These are phyloP conservation scores for Solanum arcanum DNA, from an alignment of 257 asterid genomes.

Conservation along the genomic window DNA sequence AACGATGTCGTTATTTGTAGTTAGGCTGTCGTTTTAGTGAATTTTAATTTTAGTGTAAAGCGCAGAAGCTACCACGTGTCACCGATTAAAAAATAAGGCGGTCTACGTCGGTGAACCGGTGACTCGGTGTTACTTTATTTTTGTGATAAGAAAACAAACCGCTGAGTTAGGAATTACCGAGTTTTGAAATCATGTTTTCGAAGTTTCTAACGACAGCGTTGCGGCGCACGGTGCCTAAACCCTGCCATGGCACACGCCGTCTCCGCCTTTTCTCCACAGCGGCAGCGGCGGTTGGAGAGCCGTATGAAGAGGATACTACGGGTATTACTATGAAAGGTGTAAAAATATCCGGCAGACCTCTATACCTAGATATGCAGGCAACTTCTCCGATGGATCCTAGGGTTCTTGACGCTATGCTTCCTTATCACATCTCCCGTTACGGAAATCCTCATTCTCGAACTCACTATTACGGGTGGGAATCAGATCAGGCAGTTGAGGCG, in stretches of 20 bases:
- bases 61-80: not conserved
- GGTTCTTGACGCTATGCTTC: slow-evolving; percentile 90
- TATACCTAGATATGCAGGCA: slow-evolving; percentile 95
- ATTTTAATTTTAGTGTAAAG: not conserved
- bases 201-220: slow-evolving; percentile 43
- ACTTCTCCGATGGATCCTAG: slow-evolving; percentile 96
- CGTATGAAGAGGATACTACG: slow-evolving; percentile 33
- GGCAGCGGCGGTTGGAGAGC: slow-evolving; percentile 30
- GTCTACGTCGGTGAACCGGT: not conserved
- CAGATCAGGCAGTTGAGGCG: slow-evolving; percentile 72
- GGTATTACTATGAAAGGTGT: slow-evolving; percentile 83
- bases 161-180: not conserved
- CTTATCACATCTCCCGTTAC: slow-evolving; percentile 58
- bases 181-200: slow-evolving; percentile 30
- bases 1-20: not conserved
- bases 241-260: not conserved
- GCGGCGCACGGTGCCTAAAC: slow-evolving; percentile 36
- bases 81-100: not conserved
- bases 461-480: slow-evolving; percentile 99
- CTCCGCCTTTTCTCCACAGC: slow-evolving; percentile 35
- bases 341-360: slow-evolving; percentile 83
- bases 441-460: slow-evolving; percentile 98
- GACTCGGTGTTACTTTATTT: not conserved
- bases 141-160: not conserved
- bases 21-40: not conserved